phyloP scores from a whole-genome alignment of 768 basidiomycete genomes.

The Tylopilus sp. region DNA sequence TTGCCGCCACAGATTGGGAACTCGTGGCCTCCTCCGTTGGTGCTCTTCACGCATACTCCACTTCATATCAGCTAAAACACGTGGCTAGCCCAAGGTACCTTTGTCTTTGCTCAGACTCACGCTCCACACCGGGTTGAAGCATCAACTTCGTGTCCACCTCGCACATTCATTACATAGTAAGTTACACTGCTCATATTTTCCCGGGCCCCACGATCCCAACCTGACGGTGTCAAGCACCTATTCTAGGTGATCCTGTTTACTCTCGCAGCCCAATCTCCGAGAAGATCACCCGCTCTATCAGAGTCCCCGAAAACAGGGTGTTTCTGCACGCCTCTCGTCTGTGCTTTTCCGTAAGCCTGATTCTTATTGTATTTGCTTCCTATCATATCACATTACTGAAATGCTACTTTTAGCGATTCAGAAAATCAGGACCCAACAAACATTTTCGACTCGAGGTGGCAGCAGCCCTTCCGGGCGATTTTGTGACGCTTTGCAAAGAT shows the following conservation, averaged over 20 bases:
- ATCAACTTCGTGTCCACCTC: conserved; percentile 67
- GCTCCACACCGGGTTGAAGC: conserved; percentile 62
- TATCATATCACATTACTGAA: conserved; percentile 3
- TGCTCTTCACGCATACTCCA: conserved; percentile 12
- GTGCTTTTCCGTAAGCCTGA: conserved; percentile 48
- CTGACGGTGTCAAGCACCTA: conserved; percentile 47
- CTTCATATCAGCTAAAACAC: conserved; percentile 27
- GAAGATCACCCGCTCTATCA: conserved; percentile 25
- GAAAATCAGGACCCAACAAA: conserved; percentile 40
- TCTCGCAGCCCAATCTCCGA: conserved; percentile 37
- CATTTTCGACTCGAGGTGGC: conserved; percentile 51
- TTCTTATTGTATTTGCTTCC: not conserved
- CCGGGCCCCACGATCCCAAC: not conserved
- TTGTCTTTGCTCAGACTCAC: conserved; percentile 55
- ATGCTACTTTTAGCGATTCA: conserved; percentile 43
- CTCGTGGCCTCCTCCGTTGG: conserved; percentile 56
- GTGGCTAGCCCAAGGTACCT: conserved; percentile 38
- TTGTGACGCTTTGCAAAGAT: conserved; percentile 47
- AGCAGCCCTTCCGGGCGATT: conserved; percentile 58
- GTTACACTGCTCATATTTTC: conserved; percentile 9
- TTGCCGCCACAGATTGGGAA: conserved; percentile 51
- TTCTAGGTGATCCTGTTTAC: conserved; percentile 59
- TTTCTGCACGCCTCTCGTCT: conserved; percentile 61
- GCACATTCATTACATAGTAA: conserved; percentile 48
- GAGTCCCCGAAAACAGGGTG: conserved; percentile 44